A percentile compares a stretch with the other conserved stretches of the same genome.
Evolutionary conservation across 2,329 filamentous ascomycete genomes (phyloP).

Genomic region (Sporothrix protearum): DNA sequence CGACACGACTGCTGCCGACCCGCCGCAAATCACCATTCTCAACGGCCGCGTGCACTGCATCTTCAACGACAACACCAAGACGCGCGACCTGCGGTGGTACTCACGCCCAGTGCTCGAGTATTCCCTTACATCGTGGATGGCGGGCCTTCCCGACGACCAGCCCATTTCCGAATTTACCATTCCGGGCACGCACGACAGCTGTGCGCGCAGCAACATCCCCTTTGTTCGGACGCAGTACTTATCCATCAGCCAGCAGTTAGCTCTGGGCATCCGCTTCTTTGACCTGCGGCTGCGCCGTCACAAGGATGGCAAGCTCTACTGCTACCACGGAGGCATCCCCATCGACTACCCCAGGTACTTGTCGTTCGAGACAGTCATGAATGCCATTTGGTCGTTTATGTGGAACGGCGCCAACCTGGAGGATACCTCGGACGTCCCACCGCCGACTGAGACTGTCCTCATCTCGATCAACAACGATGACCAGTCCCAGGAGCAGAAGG

Average conservation of each 20-base stretch:
- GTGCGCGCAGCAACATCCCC: conserved; percentile 43
- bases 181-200: conserved; percentile 70
- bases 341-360: conserved; percentile 60
- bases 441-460: conserved; percentile 63
- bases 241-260: conserved; percentile 59
- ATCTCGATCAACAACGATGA: conserved; percentile 67
- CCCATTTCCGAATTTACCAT: conserved; percentile 63
- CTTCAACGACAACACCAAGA: conserved; percentile 34
- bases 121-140: conserved; percentile 59
- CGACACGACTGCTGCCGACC: conserved; percentile 28
- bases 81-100: conserved; percentile 38
- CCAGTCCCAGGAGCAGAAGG: conserved; percentile 58
- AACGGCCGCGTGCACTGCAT: conserved; percentile 37
- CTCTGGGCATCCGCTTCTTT: conserved; percentile 68
- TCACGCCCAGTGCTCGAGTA: conserved; percentile 36
- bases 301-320: conserved; percentile 50
- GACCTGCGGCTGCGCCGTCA: conserved; percentile 51
- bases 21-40: conserved; percentile 33
- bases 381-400: conserved; percentile 59
- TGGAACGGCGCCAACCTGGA: conserved; percentile 38
- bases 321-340: conserved; percentile 69
- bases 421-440: conserved; percentile 30
- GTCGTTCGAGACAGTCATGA: conserved; percentile 60
- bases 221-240: conserved; percentile 71
- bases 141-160: conserved; percentile 52